Conservation (phyloP, 352 stramenopile genomes). For the Plasmopara muralis region DNA sequence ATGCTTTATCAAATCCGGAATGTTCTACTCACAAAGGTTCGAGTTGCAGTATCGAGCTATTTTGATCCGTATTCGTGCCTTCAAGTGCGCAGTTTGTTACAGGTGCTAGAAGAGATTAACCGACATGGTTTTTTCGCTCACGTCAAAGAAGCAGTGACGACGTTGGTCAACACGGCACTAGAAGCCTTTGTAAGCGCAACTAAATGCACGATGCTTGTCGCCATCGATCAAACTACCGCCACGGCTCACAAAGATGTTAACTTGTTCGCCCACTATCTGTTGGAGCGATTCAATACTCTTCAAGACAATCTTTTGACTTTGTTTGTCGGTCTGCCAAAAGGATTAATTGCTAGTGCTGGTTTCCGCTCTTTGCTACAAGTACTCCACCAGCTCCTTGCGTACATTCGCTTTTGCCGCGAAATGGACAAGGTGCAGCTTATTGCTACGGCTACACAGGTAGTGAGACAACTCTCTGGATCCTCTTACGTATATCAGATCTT, state of each 20-base stretch:
- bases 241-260: constrained; percentile 5
- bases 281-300: constrained; percentile 47
- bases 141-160: constrained; percentile 24
- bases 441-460: constrained; percentile 31
- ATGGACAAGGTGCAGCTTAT: constrained; percentile 30
- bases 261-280: constrained; percentile 32
- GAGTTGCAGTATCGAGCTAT: constrained; percentile 27
- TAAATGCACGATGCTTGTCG: constrained; percentile 39
- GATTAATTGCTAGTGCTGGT: constrained; percentile 15
- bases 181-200: constrained; percentile 28
- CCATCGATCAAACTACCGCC: constrained; percentile 20
- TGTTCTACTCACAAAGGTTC: constrained; percentile 41
- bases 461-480: constrained; percentile 47
- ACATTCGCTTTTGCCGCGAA: constrained; percentile 38
- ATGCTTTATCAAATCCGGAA: constrained; percentile 41
- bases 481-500: constrained; percentile 60
- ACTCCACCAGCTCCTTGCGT: constrained; percentile 57
- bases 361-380: constrained; percentile 59
- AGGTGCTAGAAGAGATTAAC: constrained; percentile 47
- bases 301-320: constrained; percentile 61
- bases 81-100: constrained; percentile 43
- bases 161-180: constrained; percentile 25
- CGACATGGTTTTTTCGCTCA: constrained; percentile 20
- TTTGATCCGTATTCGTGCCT: constrained; percentile 58
- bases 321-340: constrained; percentile 46